These are phyloP conservation scores for Ophiocordyceps polyrhachis-furcata DNA, from an alignment of 2,329 filamentous ascomycete genomes.

Conservation along the genomic window DNA sequence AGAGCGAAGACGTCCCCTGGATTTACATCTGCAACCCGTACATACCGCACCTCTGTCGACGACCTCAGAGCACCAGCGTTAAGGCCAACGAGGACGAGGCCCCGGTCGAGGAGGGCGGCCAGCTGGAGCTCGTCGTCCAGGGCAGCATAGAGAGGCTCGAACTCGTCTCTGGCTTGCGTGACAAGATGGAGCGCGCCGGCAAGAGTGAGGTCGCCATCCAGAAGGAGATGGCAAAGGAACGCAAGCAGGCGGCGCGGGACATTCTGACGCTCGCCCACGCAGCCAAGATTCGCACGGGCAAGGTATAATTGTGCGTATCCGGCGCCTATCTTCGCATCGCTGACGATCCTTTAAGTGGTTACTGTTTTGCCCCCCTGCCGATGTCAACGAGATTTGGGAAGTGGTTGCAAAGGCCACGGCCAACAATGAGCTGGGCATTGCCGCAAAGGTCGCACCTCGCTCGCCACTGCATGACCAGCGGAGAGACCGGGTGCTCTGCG, in stretches of 20 bases:
- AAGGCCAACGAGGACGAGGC: constrained; percentile 30
- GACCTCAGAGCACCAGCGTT: constrained; percentile 16
- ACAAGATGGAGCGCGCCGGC: constrained; percentile 21
- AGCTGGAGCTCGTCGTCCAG: constrained; percentile 28
- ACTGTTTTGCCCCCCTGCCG: constrained; percentile 38
- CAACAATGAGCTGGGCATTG: constrained; percentile 49
- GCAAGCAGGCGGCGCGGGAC: constrained; percentile 27
- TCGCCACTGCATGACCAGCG: constrained; percentile 19
- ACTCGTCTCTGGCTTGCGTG: constrained; percentile 27
- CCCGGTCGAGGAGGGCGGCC: constrained; percentile 24
- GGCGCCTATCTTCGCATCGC: not conserved
- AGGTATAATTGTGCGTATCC: constrained; percentile 23
- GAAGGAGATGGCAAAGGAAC: constrained; percentile 29
- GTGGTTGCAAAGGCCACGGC: constrained; percentile 47
- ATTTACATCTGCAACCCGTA: constrained; percentile 56
- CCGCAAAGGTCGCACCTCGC: constrained; percentile 51
- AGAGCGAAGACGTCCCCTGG: constrained; percentile 34
- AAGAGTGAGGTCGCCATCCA: constrained; percentile 18
- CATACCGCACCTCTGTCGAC: constrained; percentile 17
- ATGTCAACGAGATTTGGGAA: constrained; percentile 47
- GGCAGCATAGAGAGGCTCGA: constrained; percentile 32
- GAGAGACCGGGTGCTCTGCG: constrained; percentile 43
- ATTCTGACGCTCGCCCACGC: constrained; percentile 43
- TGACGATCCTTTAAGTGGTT: constrained; percentile 43
- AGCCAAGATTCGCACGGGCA: constrained; percentile 42